These are phyloP conservation scores for Solanum hybrid DNA, from an alignment of 305 asterid species.

Conservation along the genomic window DNA sequence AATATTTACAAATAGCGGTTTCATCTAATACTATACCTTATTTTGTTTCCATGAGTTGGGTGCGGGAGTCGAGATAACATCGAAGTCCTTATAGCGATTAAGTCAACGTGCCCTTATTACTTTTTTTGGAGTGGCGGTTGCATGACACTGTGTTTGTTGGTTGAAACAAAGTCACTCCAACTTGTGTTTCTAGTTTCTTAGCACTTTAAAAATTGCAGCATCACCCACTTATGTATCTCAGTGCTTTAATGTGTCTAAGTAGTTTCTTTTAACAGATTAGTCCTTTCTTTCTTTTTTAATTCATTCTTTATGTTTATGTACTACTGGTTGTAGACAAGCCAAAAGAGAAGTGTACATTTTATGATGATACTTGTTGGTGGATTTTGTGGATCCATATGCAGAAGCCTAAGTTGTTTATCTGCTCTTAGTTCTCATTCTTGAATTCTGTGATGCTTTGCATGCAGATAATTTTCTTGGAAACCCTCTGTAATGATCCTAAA, in stretches of 20 bases:
- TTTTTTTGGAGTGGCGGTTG: neutral
- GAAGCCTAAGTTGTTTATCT: neutral
- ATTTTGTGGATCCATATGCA: neutral
- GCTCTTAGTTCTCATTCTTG: slow-evolving; percentile 7
- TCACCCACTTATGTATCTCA: neutral
- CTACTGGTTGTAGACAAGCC: neutral
- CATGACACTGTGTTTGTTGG: neutral
- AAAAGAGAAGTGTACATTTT: neutral
- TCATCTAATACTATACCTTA: neutral
- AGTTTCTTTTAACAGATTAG: neutral
- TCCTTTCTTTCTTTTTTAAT: neutral
- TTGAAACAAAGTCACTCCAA: neutral
- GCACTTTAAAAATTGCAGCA: neutral
- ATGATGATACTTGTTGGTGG: neutral
- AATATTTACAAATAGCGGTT: neutral
- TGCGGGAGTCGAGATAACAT: neutral
- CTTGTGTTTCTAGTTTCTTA: neutral
- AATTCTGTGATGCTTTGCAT: slow-evolving; percentile 7
- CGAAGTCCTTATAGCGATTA: neutral
- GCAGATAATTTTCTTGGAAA: slow-evolving; percentile 93
- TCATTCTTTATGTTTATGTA: neutral
- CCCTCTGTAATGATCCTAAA: slow-evolving; percentile 77
- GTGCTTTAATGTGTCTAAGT: neutral
- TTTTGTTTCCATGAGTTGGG: neutral
- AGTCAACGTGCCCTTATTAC: neutral